phyloP scores from a whole-genome alignment of 1,284 basidiomycete species.

The Ceratobasidium sp. region DNA sequence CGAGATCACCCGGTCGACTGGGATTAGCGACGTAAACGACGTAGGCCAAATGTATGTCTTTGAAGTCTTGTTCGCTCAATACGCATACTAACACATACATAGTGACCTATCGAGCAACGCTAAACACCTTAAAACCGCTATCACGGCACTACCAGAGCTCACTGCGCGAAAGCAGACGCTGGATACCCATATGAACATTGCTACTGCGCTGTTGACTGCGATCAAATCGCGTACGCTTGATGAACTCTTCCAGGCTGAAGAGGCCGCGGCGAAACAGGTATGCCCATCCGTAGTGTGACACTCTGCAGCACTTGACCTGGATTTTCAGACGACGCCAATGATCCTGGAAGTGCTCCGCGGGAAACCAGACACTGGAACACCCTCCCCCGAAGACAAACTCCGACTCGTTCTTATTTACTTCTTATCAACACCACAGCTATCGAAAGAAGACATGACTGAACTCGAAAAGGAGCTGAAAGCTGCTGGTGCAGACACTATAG shows the following conservation, averaged over 20 bases:
- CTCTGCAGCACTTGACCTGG: slow-evolving; percentile 14
- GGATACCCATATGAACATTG: slow-evolving; percentile 99
- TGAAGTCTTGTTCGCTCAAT: slow-evolving; percentile 38
- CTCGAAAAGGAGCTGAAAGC: slow-evolving; percentile 87
- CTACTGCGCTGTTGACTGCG: slow-evolving; percentile 92
- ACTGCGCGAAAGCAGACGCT: slow-evolving; percentile 96
- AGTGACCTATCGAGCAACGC: slow-evolving; percentile 96
- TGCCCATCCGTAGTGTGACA: slow-evolving; percentile 23
- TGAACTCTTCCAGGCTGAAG: slow-evolving; percentile 96
- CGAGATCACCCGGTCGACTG: slow-evolving; percentile 95
- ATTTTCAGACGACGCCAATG: slow-evolving; percentile 72
- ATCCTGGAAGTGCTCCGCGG: slow-evolving; percentile 83
- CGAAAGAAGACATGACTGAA: slow-evolving; percentile 88
- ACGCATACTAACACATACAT: slow-evolving; percentile 16
- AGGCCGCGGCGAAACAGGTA: slow-evolving; percentile 86
- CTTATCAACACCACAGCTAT: slow-evolving; percentile 84
- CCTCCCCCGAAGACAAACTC: slow-evolving; percentile 88
- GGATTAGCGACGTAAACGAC: slow-evolving; percentile 95
- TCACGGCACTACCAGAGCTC: slow-evolving; percentile 97
- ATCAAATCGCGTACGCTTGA: slow-evolving; percentile 97
- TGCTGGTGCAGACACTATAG: slow-evolving; percentile 81
- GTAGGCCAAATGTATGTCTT: slow-evolving; percentile 85
- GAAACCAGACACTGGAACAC: slow-evolving; percentile 53
- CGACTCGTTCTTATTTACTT: slow-evolving; percentile 95
- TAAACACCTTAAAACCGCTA: slow-evolving; percentile 94